Base-by-base conservation (phyloP, 805 yeast genomes). In the Saccharomycopsis javanensis region DNA sequence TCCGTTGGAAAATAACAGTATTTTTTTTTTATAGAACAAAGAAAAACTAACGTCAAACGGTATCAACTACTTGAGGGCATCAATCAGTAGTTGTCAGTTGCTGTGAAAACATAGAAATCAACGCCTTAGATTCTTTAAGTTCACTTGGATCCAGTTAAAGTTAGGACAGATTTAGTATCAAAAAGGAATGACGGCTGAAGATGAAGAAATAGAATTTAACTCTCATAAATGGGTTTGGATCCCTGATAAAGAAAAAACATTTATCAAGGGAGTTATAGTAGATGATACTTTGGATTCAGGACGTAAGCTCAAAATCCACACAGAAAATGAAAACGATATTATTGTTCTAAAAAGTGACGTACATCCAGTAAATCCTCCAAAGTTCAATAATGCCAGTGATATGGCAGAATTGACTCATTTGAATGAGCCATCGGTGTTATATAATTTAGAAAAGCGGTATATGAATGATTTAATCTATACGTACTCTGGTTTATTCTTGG, bases 381-480 rank as follows among this genome's bases (percentile, higher is more conserved):
- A 87, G 63, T 94, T 94, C 69, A 95, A 94, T 69, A 85, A 82
- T 64, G 92, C 95, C 60, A 83, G 86, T 63, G 97, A 94, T 66
- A 88, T 94, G 91, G 98, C 98, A 0, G 96, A 91, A 64, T 75
- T 94, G 61, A 94, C 99, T 0, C 89, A 85, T 69, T 75, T 94
- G 60, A 94, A 92, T 68, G 99, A 94, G 68, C 96, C 99, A 0
- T 86, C 96, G 0, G 98, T 94, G n/a, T 79, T 94, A 8, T 78
- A 89, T 71, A 94, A 94, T 68, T 70, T 94, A 61, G 80, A 82
- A 63, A 72, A 83, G 54, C 79, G 99, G 64, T 94, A 91, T 70
- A 68, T 73, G 59, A 85, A 83, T 61, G 95, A 89, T 67, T 67
- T 79, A 65, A 91, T 94, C 54, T 89, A 92, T 71, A 94, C 99